Evolutionary conservation across 169 alveolate species (phyloP), one percentile per base, ranked within the genome.

Genomic region (Babesia gibsoni): DNA sequence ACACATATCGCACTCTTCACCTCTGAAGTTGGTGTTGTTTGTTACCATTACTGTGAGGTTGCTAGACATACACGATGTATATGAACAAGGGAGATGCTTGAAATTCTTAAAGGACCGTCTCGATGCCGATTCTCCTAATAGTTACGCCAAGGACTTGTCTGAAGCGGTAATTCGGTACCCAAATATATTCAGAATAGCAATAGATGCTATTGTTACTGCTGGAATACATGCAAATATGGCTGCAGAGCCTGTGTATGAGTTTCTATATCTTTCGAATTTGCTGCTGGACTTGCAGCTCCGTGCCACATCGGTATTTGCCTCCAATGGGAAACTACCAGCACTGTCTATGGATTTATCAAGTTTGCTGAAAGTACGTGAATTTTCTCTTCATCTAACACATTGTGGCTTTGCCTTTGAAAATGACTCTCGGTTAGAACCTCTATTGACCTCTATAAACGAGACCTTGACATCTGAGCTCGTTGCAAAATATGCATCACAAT

Each of bases 171-270:
- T 20, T 3, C 12, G 32, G 4, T 30, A 48, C 14, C 58, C 72
- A 25, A 61, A 61, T 22, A 58, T 61, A 23, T n/a, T 61, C 3
- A 27, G 72, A 23, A 45, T 61, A 1, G 3, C 33, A 20, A 7
- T 61, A 3, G 72, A 61, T 39, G 56, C 72, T 22, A 6, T 61
- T 3, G 72, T 61, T 7, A 61, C 58, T 12, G 18, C 59, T 4
- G 48, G 9, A 9, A 45, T 4, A 22, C 2, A 25, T 7, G 59
- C 39, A 1, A 61, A 25, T 23, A 61, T 42, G 46, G 20, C 42
- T 16, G 12, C 49, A 22, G 35, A 61, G 56, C 72, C 72, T 0
- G 16, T 61, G 2, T 61, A 61, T 36, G 72, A 42, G 9, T 46
- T 61, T 2, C 52, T 61, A 32, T 14, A 6, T 14, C 25, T 61